Evolutionary conservation across 2,329 filamentous ascomycete genomes (phyloP), one percentile per base, ranked within the genome.

Genomic region (Apiospora koreana): DNA sequence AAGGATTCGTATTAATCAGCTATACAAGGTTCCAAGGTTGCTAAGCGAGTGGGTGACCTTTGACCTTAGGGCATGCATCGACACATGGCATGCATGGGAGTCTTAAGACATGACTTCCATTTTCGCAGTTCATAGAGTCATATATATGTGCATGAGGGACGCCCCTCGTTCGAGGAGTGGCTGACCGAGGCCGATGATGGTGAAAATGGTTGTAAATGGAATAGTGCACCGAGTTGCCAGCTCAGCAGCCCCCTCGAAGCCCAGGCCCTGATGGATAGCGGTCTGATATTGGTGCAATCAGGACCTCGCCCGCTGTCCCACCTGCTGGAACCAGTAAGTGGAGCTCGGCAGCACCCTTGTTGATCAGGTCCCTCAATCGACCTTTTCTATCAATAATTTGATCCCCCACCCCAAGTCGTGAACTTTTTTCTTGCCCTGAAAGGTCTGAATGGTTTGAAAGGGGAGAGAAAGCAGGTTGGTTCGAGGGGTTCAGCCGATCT

Each of bases 201-300:
- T 58, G 25, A 31, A 14, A 50, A 50, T 50, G 46, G 9, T 25
- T 25, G 50, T 9, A 35, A 58, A 58, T 35, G 50, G 28, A 31
- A 58, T 58, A 28, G 54, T 38, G 54, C 18, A 9, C 21, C 54
- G 21, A 28, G 10, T n/a, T 62, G 54, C 54, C 54, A 62, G 54
- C 54, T 62, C 54, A 62, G 54, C 54, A 62, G 54, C 54, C 54
- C 54, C 31, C 18, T 28, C 18, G 18, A 14, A 58, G 50, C 18
- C 50, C 50, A 58, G 50, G 54, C 54, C 9, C 54, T 14, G 54
- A n/a, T n/a, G 43, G 18, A n/a, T 35, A 38, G 54, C 54, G 54
- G 54, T 62, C 31, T 62, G 31, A n/a, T 38, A 12, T 38, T 62
- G 50, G 50, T 38, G 54, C 54, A 62, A 62, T 62, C 54, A 62